Percentiles rank a stretch among this genome's conserved stretches.
phyloP scores from a whole-genome alignment of 2,329 filamentous ascomycete species.

The Scedosporium minutisporum region DNA sequence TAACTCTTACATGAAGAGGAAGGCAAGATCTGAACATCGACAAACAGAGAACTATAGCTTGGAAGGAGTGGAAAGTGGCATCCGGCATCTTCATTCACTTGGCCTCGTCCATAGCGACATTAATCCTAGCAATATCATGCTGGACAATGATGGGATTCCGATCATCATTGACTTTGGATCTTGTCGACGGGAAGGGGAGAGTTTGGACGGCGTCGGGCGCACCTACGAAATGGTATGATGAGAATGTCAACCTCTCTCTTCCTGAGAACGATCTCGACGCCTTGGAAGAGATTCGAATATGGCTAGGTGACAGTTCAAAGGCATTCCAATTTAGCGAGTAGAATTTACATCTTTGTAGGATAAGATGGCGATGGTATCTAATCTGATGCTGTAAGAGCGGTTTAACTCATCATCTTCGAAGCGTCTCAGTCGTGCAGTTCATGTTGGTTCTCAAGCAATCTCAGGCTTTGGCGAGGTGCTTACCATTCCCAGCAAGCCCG shows the following conservation, averaged over 20 bases:
- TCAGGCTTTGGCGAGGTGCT: too few species aligned
- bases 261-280: conserved; percentile 8
- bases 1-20: not conserved
- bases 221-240: conserved; percentile 9
- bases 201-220: conserved; percentile 6
- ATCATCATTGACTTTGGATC: conserved; percentile 27
- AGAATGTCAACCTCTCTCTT: not conserved
- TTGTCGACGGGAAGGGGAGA: conserved; percentile 13
- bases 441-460: too few species aligned
- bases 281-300: conserved; percentile 8
- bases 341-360: too few species aligned
- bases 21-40: not conserved
- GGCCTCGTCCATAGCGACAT: conserved; percentile 26
- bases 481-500: too few species aligned
- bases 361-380: too few species aligned
- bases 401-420: too few species aligned
- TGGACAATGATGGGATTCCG: conserved; percentile 19
- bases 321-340: conserved; percentile 7
- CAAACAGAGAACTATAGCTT: conserved; percentile 5
- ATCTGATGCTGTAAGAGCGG: too few species aligned
- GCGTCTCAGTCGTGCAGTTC: too few species aligned
- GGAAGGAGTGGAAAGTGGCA: conserved; percentile 12
- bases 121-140: conserved; percentile 23
- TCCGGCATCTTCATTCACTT: conserved; percentile 23
- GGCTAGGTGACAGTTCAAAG: conserved; percentile 5